These are phyloP conservation scores for Ceratocystis lukuohia DNA, from an alignment of 2,329 filamentous ascomycete genomes.

Conservation along the genomic window DNA sequence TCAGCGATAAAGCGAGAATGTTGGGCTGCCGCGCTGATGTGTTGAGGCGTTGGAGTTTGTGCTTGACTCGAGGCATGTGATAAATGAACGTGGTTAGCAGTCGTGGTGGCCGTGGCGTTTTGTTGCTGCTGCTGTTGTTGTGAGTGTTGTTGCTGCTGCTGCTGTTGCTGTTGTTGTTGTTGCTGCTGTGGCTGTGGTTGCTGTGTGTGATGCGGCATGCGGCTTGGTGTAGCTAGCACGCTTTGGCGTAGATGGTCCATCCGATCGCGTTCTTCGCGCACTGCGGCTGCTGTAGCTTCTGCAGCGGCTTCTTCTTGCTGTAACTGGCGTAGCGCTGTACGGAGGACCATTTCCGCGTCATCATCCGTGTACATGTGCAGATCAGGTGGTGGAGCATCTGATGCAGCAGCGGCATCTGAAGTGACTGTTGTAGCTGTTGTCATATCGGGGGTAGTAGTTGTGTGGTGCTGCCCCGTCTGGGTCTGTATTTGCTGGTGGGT, in stretches of 20 bases:
- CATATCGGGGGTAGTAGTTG: constrained; percentile 10
- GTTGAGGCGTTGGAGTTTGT: constrained; percentile 15
- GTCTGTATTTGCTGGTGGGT: neutral
- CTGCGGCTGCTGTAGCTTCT: constrained; percentile 42
- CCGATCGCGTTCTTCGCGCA: constrained; percentile 39
- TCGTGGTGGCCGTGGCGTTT: neutral
- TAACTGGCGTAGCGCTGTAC: constrained; percentile 45
- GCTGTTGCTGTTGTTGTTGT: neutral
- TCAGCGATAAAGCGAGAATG: constrained; percentile 19
- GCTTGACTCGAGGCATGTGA: neutral
- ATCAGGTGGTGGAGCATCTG: constrained; percentile 22
- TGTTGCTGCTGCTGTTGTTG: neutral
- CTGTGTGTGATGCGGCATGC: constrained; percentile 18
- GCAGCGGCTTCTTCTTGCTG: constrained; percentile 47
- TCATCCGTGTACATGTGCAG: constrained; percentile 34
- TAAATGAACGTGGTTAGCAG: neutral
- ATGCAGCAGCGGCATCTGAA: constrained; percentile 19
- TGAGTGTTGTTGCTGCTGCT: neutral
- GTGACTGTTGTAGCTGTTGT: constrained; percentile 9
- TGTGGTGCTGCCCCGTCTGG: constrained; percentile 8
- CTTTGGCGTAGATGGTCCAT: constrained; percentile 29
- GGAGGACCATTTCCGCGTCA: constrained; percentile 44
- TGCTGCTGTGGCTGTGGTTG: constrained; percentile 3
- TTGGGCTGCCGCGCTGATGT: constrained; percentile 21
- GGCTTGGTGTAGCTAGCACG: constrained; percentile 18